Evolutionary conservation across 2,329 filamentous ascomycete genomes (phyloP).

Genomic region (Fusarium liriodendri): DNA sequence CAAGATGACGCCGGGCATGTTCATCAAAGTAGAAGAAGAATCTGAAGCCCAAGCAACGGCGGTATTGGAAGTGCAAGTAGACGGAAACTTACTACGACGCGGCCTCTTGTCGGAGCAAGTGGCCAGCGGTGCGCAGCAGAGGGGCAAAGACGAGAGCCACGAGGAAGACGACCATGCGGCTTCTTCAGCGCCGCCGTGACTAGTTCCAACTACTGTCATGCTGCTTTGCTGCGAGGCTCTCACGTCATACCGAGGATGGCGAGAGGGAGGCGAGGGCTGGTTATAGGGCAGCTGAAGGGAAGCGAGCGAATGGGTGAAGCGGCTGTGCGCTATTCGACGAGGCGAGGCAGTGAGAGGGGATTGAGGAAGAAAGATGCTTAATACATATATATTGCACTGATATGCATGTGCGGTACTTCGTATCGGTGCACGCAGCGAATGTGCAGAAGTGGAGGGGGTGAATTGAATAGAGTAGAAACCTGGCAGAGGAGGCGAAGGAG

Average conservation of each 20-base stretch:
- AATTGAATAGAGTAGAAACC: slow-evolving; percentile 3
- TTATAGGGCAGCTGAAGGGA: slow-evolving; percentile 22
- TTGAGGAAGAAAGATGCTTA: slow-evolving; percentile 13
- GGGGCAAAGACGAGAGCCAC: slow-evolving; percentile 59
- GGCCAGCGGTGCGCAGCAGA: slow-evolving; percentile 57
- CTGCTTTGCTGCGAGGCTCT: slow-evolving; percentile 38
- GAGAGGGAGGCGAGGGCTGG: slow-evolving; percentile 19
- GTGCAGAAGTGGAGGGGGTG: slow-evolving; percentile 16
- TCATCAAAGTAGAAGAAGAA: slow-evolving; percentile 36
- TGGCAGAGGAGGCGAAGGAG: not conserved
- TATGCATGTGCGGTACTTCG: slow-evolving; percentile 36
- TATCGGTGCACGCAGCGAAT: slow-evolving; percentile 24
- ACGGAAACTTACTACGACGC: slow-evolving; percentile 51
- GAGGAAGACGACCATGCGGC: slow-evolving; percentile 50
- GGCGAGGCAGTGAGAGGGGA: not conserved
- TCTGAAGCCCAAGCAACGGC: slow-evolving; percentile 31
- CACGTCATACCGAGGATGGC: slow-evolving; percentile 41
- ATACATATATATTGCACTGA: slow-evolving; percentile 13
- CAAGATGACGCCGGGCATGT: slow-evolving; percentile 41
- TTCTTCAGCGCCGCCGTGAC: slow-evolving; percentile 51
- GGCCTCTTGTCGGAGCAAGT: slow-evolving; percentile 54
- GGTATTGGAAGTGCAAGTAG: slow-evolving; percentile 37
- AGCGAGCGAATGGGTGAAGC: slow-evolving; percentile 7
- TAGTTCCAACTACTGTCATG: slow-evolving; percentile 57
- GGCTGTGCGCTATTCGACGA: slow-evolving; percentile 20